Base-by-base conservation (phyloP, 2,329 filamentous ascomycete genomes). In the Mollisiaceae sp. region DNA sequence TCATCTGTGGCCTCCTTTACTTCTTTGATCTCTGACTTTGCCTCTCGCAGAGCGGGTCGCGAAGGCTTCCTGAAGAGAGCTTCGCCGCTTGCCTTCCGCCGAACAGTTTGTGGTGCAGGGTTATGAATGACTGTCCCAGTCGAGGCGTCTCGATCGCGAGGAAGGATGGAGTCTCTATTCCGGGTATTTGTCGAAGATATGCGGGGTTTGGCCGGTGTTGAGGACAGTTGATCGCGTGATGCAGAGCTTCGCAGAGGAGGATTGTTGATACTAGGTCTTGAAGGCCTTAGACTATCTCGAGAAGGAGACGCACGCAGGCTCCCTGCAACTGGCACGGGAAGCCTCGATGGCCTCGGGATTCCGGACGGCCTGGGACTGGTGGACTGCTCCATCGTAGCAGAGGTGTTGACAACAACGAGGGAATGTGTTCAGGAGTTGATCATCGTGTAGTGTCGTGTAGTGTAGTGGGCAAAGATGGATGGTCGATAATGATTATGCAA, bases 271-370 rank as follows among this genome's bases (percentile, higher is more conserved):
- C 60, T 61, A 20, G 59, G 41, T 41, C 63, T 59, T 50, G 68
- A 50, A 75, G 66, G 78, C 73, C 78, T 78, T 35, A 83, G 74
- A 67, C 79, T 80, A 41, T 84, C 83, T 70, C 78, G 78, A 9
- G 82, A 84, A 8, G 77, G 80, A 59, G 82, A 78, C 18, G 82
- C 76, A 60, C 80, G 80, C 62, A 85, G 77, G 71, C 47, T 72
- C 70, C 50, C 78, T 38, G 58, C 22, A 77, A 52, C 79, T 65
- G 80, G 83, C 67, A 86, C 77, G 14, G 85, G 85, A 56, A 87
- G 77, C 69, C 82, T 81, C 24, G 85, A 87, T 52, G 81, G 79
- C 54, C 84, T 80, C 65, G 85, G 85, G 59, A 86, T 79, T 14
- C 68, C 72, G 58, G 71, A 74, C 20, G 72, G 72, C 41, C 66